Percentiles rank a stretch among this genome's conserved stretches.
These are phyloP conservation scores for Pilatotrama ljubarskyi DNA, from an alignment of 768 basidiomycete species.

Conservation along the genomic window DNA sequence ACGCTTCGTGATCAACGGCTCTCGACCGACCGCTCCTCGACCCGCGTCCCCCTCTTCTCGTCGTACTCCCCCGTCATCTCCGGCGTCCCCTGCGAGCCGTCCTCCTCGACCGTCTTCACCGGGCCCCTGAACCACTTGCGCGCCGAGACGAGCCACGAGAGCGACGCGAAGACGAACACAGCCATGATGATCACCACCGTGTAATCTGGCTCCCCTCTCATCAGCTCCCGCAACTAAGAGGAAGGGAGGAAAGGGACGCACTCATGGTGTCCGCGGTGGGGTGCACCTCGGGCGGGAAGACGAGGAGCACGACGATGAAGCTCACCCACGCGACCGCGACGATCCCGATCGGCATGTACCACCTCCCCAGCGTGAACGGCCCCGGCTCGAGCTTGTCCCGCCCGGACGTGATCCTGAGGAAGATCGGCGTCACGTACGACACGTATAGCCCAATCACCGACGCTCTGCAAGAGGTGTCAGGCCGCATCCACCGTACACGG, in stretches of 20 bases:
- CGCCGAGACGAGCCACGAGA: constrained; percentile 68
- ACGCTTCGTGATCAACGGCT: not conserved
- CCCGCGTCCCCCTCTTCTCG: constrained; percentile 12
- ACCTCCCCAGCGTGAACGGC: constrained; percentile 59
- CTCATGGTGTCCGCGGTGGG: constrained; percentile 53
- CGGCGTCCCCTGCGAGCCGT: not conserved
- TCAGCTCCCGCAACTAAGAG: not conserved
- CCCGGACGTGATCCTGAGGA: constrained; percentile 71
- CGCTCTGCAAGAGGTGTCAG: constrained; percentile 41
- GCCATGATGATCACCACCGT: constrained; percentile 63
- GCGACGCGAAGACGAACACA: constrained; percentile 63
- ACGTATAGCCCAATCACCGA: constrained; percentile 73
- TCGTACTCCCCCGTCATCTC: not conserved
- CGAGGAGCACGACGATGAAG: constrained; percentile 58
- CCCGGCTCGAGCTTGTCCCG: constrained; percentile 58
- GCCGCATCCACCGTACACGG: not conserved
- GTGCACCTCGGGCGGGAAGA: constrained; percentile 52
- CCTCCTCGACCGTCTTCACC: constrained; percentile 42
- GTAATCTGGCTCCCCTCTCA: constrained; percentile 48
- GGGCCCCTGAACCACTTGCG: constrained; percentile 73
- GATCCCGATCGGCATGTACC: constrained; percentile 58
- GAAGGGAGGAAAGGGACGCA: constrained; percentile 33
- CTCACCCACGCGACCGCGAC: constrained; percentile 66
- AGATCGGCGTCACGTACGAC: constrained; percentile 66
- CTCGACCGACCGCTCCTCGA: constrained; percentile 6